A percentile compares a stretch with the other conserved stretches of the same genome.
These are phyloP conservation scores for Spathaspora jeffriesii DNA, from an alignment of 1,139 yeast genomes.

Conservation along the genomic window DNA sequence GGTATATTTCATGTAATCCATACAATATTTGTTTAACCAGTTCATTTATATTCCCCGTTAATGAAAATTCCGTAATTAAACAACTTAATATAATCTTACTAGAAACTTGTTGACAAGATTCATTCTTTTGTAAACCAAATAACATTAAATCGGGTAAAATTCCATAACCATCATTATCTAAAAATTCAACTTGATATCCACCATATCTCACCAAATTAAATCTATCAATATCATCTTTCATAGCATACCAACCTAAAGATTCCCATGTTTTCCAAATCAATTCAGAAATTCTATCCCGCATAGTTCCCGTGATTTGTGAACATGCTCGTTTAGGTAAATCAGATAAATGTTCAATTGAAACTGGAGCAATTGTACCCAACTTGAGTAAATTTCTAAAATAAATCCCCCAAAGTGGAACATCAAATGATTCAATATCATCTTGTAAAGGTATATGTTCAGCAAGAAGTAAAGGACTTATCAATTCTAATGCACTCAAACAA, in stretches of 20 bases:
- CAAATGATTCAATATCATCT: conserved; percentile 48
- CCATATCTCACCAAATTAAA: conserved; percentile 68
- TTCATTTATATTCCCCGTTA: conserved; percentile 55
- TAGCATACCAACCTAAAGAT: conserved; percentile 67
- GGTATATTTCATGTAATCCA: conserved; percentile 68
- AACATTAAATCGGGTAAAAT: conserved; percentile 67
- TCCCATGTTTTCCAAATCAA: conserved; percentile 72
- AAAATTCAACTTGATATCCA: conserved; percentile 72
- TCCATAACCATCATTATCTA: conserved; percentile 53
- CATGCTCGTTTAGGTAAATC: conserved; percentile 78
- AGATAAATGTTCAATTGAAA: conserved; percentile 63
- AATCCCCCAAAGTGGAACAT: conserved; percentile 64
- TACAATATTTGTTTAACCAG: conserved; percentile 64
- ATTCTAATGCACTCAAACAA: conserved; percentile 55
- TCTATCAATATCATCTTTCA: conserved; percentile 56
- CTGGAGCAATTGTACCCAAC: conserved; percentile 55
- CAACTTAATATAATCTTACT: conserved; percentile 73
- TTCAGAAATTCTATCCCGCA: conserved; percentile 60
- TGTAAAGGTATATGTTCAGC: conserved; percentile 55
- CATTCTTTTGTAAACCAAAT: conserved; percentile 69
- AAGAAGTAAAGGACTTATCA: conserved; percentile 57
- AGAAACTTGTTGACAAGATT: conserved; percentile 63
- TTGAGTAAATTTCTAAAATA: conserved; percentile 60
- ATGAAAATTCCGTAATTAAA: conserved; percentile 64
- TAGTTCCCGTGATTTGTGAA: conserved; percentile 59